Conservation (phyloP, 2,329 filamentous ascomycete species). For the Stachybotrys echinatus region DNA sequence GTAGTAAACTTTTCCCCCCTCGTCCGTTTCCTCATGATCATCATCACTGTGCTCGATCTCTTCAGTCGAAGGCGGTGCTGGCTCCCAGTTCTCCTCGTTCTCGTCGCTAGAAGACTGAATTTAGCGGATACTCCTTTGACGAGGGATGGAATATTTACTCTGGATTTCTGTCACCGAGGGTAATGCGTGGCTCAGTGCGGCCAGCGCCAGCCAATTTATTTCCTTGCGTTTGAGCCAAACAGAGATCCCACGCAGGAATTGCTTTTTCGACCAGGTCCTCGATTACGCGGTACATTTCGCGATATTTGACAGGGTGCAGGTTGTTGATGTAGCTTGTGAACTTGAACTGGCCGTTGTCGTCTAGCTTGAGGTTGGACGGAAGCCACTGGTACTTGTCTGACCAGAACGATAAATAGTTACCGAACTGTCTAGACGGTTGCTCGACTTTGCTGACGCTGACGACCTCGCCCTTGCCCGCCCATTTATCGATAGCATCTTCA, state of each 20-base stretch:
- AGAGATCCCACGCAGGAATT: conserved; percentile 42
- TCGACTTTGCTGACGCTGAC: conserved; percentile 4
- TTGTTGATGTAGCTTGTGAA: conserved; percentile 43
- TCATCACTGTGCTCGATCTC: neutral
- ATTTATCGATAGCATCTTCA: conserved; percentile 12
- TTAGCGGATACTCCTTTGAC: too few species aligned
- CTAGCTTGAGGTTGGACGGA: conserved; percentile 30
- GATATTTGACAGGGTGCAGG: conserved; percentile 29
- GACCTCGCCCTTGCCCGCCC: conserved; percentile 19
- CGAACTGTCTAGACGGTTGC: too few species aligned
- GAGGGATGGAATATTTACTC: neutral
- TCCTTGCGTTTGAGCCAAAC: conserved; percentile 36
- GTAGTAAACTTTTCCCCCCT: conserved; percentile 8
- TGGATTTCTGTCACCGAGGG: neutral
- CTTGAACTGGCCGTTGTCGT: conserved; percentile 20
- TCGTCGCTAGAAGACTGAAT: conserved; percentile 6
- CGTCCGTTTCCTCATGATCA: conserved; percentile 6
- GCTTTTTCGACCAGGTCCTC: conserved; percentile 28
- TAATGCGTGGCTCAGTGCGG: neutral
- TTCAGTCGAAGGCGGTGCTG: neutral
- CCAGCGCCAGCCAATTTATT: conserved; percentile 3
- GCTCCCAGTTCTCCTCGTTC: conserved; percentile 1
- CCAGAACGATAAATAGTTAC: conserved; percentile 8
- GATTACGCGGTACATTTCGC: conserved; percentile 25
- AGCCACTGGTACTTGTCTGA: conserved; percentile 23